Conservation (phyloP, 2,329 filamentous ascomycete genomes). For the Clarireedia sp. region DNA sequence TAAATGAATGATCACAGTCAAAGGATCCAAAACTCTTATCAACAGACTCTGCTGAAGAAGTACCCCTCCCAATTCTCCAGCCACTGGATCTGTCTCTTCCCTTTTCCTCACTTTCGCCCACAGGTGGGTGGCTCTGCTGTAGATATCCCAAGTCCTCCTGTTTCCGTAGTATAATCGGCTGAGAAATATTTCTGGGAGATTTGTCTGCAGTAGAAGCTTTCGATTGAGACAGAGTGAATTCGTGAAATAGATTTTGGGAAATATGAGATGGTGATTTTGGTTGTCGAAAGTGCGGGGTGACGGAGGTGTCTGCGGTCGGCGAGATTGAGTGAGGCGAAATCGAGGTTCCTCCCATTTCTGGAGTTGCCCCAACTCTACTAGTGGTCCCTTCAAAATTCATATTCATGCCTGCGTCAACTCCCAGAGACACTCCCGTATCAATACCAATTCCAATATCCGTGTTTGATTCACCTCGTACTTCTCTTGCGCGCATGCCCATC, state of each 20-base stretch:
- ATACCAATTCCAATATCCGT: not conserved
- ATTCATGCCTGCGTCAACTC: not conserved
- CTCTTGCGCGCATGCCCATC: not conserved
- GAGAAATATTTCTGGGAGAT: not conserved
- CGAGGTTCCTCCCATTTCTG: conserved; percentile 7
- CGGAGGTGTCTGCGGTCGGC: not conserved
- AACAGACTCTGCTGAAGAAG: not conserved
- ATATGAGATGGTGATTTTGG: not conserved
- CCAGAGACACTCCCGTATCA: not conserved
- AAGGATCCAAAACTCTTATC: not conserved
- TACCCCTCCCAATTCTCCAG: too few relatives aligned
- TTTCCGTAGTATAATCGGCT: too few relatives aligned
- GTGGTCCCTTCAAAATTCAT: not conserved
- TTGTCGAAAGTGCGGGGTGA: not conserved
- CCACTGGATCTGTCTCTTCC: not conserved
- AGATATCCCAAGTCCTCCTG: too few relatives aligned
- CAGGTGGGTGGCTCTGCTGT: not conserved
- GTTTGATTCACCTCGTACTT: not conserved
- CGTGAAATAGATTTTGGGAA: not conserved
- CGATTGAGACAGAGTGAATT: not conserved
- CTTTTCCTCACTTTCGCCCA: not conserved
- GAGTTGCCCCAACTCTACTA: conserved; percentile 1
- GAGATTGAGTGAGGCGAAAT: not conserved
- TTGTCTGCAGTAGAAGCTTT: too few relatives aligned
- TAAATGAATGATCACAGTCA: not conserved